Conservation (phyloP, 192 early-diverging fungal species). For the Chytriomyces confervae region DNA sequence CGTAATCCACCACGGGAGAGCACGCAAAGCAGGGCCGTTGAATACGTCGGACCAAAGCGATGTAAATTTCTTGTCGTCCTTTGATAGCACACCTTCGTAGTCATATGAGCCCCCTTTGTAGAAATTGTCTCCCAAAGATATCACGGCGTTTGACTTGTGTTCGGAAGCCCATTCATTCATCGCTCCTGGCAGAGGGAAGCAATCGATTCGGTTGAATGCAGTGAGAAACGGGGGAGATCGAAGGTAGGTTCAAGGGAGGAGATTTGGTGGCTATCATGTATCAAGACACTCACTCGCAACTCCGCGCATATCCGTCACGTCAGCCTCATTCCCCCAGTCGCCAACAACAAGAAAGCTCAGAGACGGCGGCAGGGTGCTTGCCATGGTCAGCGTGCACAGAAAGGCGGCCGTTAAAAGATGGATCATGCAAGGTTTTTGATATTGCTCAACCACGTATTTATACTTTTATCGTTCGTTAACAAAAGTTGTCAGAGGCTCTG, state of each 20-base stretch:
- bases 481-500: no score
- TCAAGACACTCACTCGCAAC: slow-evolving; percentile 9
- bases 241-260: no score
- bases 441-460: no score
- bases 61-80: slow-evolving; percentile 27
- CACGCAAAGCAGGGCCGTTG: not conserved
- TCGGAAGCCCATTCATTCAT: slow-evolving; percentile 22
- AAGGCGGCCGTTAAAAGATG: no score
- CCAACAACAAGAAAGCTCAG: slow-evolving; percentile 21
- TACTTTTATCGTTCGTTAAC: no score
- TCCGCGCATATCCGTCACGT: slow-evolving; percentile 2
- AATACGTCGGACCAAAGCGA: slow-evolving; percentile 5
- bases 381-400: no score
- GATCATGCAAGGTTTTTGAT: no score
- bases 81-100: slow-evolving; percentile 23
- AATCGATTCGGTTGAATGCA: not conserved
- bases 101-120: not conserved
- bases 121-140: slow-evolving; percentile 35
- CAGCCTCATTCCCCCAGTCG: slow-evolving; percentile 28
- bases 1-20: slow-evolving; percentile 29
- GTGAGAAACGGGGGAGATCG: not conserved
- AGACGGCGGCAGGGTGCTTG: not conserved
- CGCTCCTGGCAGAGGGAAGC: not conserved
- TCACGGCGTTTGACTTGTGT: slow-evolving; percentile 2
- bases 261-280: not conserved